phyloP scores from a whole-genome alignment of 2,329 filamentous ascomycete species.

The Didymella lethalis region DNA sequence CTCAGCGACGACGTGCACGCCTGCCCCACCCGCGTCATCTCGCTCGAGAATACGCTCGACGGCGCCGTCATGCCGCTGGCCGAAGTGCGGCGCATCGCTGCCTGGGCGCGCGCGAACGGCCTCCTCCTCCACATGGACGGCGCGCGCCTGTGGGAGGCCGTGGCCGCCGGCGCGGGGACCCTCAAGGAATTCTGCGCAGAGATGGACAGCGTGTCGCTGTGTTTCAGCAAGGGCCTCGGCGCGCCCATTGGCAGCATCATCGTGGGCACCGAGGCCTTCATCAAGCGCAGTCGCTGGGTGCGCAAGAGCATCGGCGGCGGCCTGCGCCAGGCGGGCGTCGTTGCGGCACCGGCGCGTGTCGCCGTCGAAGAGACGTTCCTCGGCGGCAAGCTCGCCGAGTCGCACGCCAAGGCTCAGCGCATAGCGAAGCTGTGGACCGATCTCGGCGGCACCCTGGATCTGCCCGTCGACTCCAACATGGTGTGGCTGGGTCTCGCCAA shows the following conservation, averaged over 20 bases:
- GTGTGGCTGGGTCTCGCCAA: slow-evolving; percentile 79
- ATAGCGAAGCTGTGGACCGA: slow-evolving; percentile 72
- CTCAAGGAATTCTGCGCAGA: slow-evolving; percentile 71
- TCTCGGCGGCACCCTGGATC: slow-evolving; percentile 71
- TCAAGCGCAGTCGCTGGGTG: slow-evolving; percentile 76
- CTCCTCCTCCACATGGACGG: slow-evolving; percentile 81
- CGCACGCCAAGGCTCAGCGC: slow-evolving; percentile 69
- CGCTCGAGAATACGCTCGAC: slow-evolving; percentile 84
- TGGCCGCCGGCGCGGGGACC: slow-evolving; percentile 71
- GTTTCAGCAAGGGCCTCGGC: slow-evolving; percentile 83
- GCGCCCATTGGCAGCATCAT: slow-evolving; percentile 82
- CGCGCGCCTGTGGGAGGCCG: slow-evolving; percentile 82
- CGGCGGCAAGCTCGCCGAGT: slow-evolving; percentile 67
- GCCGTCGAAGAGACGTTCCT: slow-evolving; percentile 83
- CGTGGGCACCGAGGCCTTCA: slow-evolving; percentile 64
- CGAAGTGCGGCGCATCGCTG: slow-evolving; percentile 73
- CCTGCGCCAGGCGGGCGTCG: slow-evolving; percentile 76
- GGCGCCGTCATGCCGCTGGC: slow-evolving; percentile 79
- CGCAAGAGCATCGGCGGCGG: slow-evolving; percentile 84
- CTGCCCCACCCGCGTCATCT: slow-evolving; percentile 82
- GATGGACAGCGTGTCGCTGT: slow-evolving; percentile 79
- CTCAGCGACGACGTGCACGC: slow-evolving; percentile 75
- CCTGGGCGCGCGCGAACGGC: slow-evolving; percentile 68
- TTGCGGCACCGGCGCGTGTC: slow-evolving; percentile 77
- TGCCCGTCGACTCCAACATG: slow-evolving; percentile 90